Base-by-base conservation (phyloP, 202 grass and related monocot genomes). In the Panicum hallii region DNA sequence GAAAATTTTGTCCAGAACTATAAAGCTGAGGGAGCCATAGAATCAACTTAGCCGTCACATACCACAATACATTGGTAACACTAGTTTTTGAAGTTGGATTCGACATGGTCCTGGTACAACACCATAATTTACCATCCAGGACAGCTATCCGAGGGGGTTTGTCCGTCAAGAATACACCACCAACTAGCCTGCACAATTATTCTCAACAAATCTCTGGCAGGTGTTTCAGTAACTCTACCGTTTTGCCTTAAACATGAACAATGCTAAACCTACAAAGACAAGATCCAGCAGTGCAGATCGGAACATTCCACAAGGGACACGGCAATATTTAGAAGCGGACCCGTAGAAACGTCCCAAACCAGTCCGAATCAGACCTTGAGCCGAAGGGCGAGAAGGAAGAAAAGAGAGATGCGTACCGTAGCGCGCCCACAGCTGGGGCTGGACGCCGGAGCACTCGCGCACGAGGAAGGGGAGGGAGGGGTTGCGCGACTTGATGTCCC, bases 351-450 rank as follows among this genome's bases (percentile, higher is more conserved):
- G 41, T 0, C n/a, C 9, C n/a, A 15, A 45, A 14, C 7, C 22
- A 60, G 8, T 2, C n/a, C 15, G 12, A 70, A 78, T 46, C 65
- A 56, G 53, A 60, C 23, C 28, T 45, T 4, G 0, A 23, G 54
- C 8, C 11, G 5, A 13, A 10, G 49, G 4, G 11, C 0, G 11
- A 7, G 41, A 11, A 9, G 20, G 49, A 44, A 72, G 64, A 73
- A 76, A 26, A 26, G 14, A 41, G 11, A 26, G 87, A 55, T 0
- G 52, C 45, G 15, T 88, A 99, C 97, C 97, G 60, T 99, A 96
- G 80, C 93, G 83, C 19, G 93, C 93, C 97, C 93, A 99, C 40
- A 99, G 87, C 91, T 99, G 93, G 58, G 97, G 91, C 73, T 94
- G 64, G 16, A 99, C 90, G 32, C 97, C 88, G 47, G 91, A 89